Evolutionary conservation across 768 basidiomycete genomes (phyloP).

Genomic region (Pleurotus salmoneostramineus): DNA sequence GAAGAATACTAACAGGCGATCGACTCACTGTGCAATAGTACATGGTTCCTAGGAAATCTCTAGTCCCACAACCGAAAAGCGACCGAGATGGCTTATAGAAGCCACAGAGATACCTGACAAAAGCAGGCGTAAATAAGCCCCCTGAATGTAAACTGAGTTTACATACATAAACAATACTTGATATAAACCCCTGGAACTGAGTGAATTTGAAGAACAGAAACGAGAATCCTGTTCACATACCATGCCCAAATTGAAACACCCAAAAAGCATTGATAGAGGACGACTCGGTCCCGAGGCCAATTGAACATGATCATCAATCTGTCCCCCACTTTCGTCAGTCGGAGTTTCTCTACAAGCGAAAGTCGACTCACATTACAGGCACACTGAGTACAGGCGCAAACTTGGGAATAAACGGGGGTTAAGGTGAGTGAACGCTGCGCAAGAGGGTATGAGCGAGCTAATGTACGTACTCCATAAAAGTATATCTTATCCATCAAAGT

Average conservation of each 20-base stretch:
- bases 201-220: slow-evolving; percentile 10
- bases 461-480: slow-evolving; percentile 46
- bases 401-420: slow-evolving; percentile 19
- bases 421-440: not conserved
- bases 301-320: slow-evolving; percentile 62
- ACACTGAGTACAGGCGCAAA: slow-evolving; percentile 57
- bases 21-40: slow-evolving; percentile 41
- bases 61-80: slow-evolving; percentile 29
- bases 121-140: not conserved
- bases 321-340: not conserved
- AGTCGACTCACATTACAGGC: slow-evolving; percentile 44
- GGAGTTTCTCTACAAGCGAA: not conserved
- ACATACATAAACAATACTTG: slow-evolving; percentile 51
- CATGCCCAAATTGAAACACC: slow-evolving; percentile 61
- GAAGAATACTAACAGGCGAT: not conserved
- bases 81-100: slow-evolving; percentile 25
- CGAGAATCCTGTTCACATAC: slow-evolving; percentile 23
- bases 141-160: not conserved
- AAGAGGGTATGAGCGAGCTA: not conserved
- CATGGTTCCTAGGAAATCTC: slow-evolving; percentile 45
- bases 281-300: slow-evolving; percentile 59
- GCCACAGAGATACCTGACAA: slow-evolving; percentile 33
- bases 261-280: slow-evolving; percentile 60
- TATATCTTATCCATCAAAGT: slow-evolving; percentile 55
- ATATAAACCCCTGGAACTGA: slow-evolving; percentile 47